A percentile compares a stretch with the other conserved stretches of the same genome.
Conservation (phyloP, 169 alveolate species). For the Plasmodium relictum region DNA sequence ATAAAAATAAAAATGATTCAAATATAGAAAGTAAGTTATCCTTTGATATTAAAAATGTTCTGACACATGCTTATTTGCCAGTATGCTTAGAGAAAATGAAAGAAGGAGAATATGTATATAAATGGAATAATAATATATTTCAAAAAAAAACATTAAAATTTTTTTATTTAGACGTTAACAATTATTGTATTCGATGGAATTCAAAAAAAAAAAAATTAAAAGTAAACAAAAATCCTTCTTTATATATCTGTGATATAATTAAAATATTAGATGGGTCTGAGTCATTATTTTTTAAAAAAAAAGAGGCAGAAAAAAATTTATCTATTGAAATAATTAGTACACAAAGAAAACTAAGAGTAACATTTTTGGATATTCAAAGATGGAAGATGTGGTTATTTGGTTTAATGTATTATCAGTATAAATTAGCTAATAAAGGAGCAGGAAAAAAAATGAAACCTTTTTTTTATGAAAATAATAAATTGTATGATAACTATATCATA, state of each 20-base stretch:
- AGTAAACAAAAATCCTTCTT: constrained; percentile 68
- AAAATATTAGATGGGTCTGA: constrained; percentile 77
- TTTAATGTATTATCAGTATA: constrained; percentile 74
- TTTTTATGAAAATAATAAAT: constrained; percentile 60
- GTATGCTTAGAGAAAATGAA: constrained; percentile 77
- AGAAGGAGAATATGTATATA: constrained; percentile 77
- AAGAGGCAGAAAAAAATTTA: constrained; percentile 75
- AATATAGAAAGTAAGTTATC: constrained; percentile 46
- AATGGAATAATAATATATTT: constrained; percentile 76
- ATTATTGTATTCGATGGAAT: constrained; percentile 79
- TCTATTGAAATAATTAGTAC: constrained; percentile 75
- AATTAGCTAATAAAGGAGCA: constrained; percentile 66
- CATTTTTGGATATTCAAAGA: constrained; percentile 76
- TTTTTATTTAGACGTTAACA: constrained; percentile 70
- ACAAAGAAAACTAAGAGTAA: constrained; percentile 41
- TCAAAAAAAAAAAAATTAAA: constrained; percentile 70
- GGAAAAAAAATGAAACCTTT: constrained; percentile 46
- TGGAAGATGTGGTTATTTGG: constrained; percentile 79
- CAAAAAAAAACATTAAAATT: constrained; percentile 75
- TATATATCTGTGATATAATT: constrained; percentile 75
- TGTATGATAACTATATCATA: constrained; percentile 72
- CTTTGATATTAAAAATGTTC: constrained; percentile 70
- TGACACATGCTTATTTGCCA: constrained; percentile 75
- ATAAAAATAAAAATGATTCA: constrained; percentile 7
- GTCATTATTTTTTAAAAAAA: constrained; percentile 75